phyloP scores from a whole-genome alignment of 257 asterid genomes.

The Capsicum baccatum region DNA sequence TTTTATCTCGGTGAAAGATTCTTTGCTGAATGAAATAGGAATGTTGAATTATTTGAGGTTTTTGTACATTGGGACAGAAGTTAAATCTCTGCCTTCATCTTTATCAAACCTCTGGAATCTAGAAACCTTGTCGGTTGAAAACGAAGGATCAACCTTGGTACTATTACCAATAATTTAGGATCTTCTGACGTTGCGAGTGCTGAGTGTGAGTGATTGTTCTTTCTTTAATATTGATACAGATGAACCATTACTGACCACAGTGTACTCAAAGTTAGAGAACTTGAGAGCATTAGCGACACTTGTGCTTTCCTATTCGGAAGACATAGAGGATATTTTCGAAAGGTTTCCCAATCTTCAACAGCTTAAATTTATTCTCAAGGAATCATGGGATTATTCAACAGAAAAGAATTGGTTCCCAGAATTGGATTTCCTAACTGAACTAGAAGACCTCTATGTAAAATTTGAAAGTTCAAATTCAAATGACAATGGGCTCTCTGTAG shows the following conservation, averaged over 20 bases:
- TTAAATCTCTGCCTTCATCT: not conserved
- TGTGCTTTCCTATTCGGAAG: not conserved
- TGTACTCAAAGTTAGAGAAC: not conserved
- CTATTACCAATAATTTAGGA: not conserved
- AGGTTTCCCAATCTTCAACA: not conserved
- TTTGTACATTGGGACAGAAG: too few relatives aligned
- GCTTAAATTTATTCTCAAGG: fast-evolving
- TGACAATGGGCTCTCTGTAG: not conserved
- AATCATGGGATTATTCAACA: not conserved
- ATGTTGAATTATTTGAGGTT: not conserved
- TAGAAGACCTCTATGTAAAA: fast-evolving
- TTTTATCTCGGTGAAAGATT: not conserved
- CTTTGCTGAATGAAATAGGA: not conserved
- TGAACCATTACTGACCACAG: not conserved
- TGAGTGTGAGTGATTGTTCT: fast-evolving
- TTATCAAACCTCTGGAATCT: not conserved
- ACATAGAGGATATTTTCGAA: not conserved
- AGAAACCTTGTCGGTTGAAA: fast-evolving
- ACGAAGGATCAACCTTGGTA: not conserved
- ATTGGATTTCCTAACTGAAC: not conserved
- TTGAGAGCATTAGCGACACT: fast-evolving
- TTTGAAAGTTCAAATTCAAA: not conserved
- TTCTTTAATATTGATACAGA: not conserved
- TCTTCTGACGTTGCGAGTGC: not conserved
- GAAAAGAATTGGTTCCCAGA: not conserved